Conservation (phyloP, 2,329 filamentous ascomycete genomes). For the Ceratocystiopsis sp. region DNA sequence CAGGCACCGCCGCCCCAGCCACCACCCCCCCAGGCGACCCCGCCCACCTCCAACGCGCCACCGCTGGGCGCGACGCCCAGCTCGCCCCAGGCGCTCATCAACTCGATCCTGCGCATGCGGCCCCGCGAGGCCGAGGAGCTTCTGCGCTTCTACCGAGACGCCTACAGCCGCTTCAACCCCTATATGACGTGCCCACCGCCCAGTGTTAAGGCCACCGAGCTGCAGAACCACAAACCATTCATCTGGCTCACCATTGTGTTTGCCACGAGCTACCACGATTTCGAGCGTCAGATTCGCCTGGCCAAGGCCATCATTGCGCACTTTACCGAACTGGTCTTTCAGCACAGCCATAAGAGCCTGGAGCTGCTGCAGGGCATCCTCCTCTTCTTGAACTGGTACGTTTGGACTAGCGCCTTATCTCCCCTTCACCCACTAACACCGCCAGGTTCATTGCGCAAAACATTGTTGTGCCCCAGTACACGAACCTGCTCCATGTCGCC, state of each 20-base stretch:
- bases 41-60: no score
- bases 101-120: slow-evolving; percentile 6
- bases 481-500: slow-evolving; percentile 9
- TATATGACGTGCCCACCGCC: slow-evolving; percentile 5
- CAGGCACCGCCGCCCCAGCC: no score
- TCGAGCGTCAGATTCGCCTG: slow-evolving; percentile 8
- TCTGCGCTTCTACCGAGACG: slow-evolving; percentile 8
- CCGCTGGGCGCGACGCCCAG: not conserved
- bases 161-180: slow-evolving; percentile 7
- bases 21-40: not conserved
- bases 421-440: no score
- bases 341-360: slow-evolving; percentile 5
- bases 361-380: slow-evolving; percentile 10
- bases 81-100: slow-evolving; percentile 1
- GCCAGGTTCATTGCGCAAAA: slow-evolving; percentile 8
- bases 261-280: slow-evolving; percentile 10
- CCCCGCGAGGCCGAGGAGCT: slow-evolving; percentile 8
- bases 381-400: slow-evolving; percentile 8
- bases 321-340: slow-evolving; percentile 8
- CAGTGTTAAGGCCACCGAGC: slow-evolving; percentile 3
- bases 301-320: slow-evolving; percentile 7
- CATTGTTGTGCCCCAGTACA: slow-evolving; percentile 8
- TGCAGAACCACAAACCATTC: slow-evolving; percentile 8
- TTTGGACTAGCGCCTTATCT: no score
- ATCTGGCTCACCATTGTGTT: slow-evolving; percentile 12